Percentiles rank a stretch among this genome's conserved stretches.
Evolutionary conservation across 805 yeast species (phyloP).

Genomic region (Zygosaccharomyces bailii): DNA sequence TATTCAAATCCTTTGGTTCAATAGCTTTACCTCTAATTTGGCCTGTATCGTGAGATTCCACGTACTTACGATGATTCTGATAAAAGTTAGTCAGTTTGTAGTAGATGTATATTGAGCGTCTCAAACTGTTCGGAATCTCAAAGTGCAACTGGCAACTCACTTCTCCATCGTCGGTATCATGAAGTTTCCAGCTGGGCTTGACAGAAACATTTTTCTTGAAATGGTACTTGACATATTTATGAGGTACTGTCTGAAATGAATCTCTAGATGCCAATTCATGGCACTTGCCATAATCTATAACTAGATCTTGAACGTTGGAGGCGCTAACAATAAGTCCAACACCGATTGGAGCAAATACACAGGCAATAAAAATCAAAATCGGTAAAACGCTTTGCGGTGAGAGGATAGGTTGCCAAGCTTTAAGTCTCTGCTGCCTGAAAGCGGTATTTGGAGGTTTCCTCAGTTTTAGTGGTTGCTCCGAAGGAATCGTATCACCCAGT

Average conservation of each 20-base stretch:
- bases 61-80: slow-evolving; percentile 94
- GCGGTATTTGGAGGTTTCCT: slow-evolving; percentile 70
- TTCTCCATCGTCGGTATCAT: slow-evolving; percentile 37
- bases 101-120: slow-evolving; percentile 70
- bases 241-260: slow-evolving; percentile 52
- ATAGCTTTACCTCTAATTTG: slow-evolving; percentile 81
- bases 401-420: slow-evolving; percentile 77
- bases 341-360: slow-evolving; percentile 88
- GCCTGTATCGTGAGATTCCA: slow-evolving; percentile 72
- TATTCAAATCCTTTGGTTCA: slow-evolving; percentile 44
- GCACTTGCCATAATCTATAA: slow-evolving; percentile 76
- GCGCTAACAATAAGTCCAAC: slow-evolving; percentile 77
- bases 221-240: slow-evolving; percentile 54
- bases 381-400: slow-evolving; percentile 92
- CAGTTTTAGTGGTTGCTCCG: slow-evolving; percentile 36
- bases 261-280: slow-evolving; percentile 44
- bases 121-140: slow-evolving; percentile 64
- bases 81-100: slow-evolving; percentile 86
- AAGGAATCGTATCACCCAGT: slow-evolving; percentile 3
- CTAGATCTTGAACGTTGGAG: slow-evolving; percentile 70
- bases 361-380: slow-evolving; percentile 64
- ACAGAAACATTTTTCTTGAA: slow-evolving; percentile 44
- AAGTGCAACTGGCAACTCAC: slow-evolving; percentile 65
- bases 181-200: slow-evolving; percentile 63
- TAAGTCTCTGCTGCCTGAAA: slow-evolving; percentile 66